Evolutionary conservation across 1,139 yeast species (phyloP).

Genomic region (Oligophagozyma castellii): DNA sequence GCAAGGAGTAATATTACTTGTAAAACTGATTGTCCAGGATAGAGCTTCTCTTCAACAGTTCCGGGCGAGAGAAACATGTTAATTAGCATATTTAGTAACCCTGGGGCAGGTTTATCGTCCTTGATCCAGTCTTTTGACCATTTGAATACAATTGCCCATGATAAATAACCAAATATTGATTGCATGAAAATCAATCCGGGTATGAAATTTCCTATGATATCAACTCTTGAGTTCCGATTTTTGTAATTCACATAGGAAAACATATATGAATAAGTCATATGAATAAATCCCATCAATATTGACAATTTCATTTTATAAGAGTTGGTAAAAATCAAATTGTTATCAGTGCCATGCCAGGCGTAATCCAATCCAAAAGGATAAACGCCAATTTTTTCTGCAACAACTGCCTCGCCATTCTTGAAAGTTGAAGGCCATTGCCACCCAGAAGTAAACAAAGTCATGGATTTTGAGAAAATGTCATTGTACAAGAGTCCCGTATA

Average conservation of each 20-base stretch:
- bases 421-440: conserved; percentile 83
- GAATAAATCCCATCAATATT: conserved; percentile 84
- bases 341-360: conserved; percentile 96
- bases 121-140: conserved; percentile 92
- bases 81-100: conserved; percentile 84
- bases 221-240: conserved; percentile 63
- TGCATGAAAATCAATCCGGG: conserved; percentile 95
- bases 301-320: conserved; percentile 95
- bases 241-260: conserved; percentile 75
- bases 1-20: conserved; percentile 61
- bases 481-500: conserved; percentile 90
- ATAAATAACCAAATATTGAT: conserved; percentile 83
- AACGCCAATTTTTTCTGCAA: conserved; percentile 50
- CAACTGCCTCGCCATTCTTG: conserved; percentile 46
- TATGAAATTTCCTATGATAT: conserved; percentile 81
- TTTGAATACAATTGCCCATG: conserved; percentile 75
- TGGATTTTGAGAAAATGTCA: conserved; percentile 80
- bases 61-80: conserved; percentile 96
- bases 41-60: conserved; percentile 64
- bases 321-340: conserved; percentile 76
- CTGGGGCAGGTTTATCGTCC: conserved; percentile 70
- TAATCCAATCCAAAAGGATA: conserved; percentile 85
- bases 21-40: conserved; percentile 70
- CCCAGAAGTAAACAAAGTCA: conserved; percentile 75
- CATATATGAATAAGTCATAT: conserved; percentile 82